A percentile compares a stretch with the other conserved stretches of the same genome.
Evolutionary conservation across 305 asterid genomes (phyloP).

Genomic region (Galium porrigens): DNA sequence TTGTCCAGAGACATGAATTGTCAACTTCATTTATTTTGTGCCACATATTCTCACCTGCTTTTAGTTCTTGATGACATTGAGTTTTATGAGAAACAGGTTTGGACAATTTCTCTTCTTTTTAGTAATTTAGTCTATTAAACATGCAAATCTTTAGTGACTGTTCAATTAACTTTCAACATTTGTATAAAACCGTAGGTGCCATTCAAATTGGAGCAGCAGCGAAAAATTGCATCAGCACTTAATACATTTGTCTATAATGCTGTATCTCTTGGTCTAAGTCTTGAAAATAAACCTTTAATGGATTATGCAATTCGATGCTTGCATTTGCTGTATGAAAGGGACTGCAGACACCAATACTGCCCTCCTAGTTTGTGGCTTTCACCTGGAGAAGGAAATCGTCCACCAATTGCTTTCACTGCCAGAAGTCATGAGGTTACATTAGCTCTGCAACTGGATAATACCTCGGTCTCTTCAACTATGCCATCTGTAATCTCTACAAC

Average conservation of each 20-base stretch:
- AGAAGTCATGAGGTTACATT: slow-evolving; percentile 67
- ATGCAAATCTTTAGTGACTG: neutral
- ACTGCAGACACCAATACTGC: slow-evolving; percentile 79
- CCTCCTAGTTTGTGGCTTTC: slow-evolving; percentile 86
- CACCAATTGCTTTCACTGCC: slow-evolving; percentile 83
- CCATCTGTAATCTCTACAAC: slow-evolving; percentile 64
- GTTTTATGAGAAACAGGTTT: slow-evolving; percentile 88
- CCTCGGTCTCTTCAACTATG: slow-evolving; percentile 34
- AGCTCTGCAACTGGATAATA: slow-evolving; percentile 29
- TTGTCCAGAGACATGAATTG: slow-evolving; percentile 49
- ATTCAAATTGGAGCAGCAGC: slow-evolving; percentile 72
- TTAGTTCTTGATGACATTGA: slow-evolving; percentile 84
- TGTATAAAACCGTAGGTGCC: slow-evolving; percentile 45
- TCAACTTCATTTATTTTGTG: slow-evolving; percentile 74
- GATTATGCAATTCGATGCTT: slow-evolving; percentile 79
- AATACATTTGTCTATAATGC: slow-evolving; percentile 72
- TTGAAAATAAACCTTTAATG: slow-evolving; percentile 37
- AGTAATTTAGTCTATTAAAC: neutral
- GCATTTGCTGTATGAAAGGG: slow-evolving; percentile 84
- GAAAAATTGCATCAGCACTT: slow-evolving; percentile 52
- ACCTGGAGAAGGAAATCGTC: slow-evolving; percentile 71
- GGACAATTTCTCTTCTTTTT: slow-evolving; percentile 10
- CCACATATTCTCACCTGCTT: slow-evolving; percentile 74
- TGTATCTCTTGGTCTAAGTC: slow-evolving; percentile 34
- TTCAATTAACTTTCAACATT: slow-evolving; percentile 8